Evolutionary conservation across 257 asterid genomes (phyloP).

Genomic region (Primulina eburnea): DNA sequence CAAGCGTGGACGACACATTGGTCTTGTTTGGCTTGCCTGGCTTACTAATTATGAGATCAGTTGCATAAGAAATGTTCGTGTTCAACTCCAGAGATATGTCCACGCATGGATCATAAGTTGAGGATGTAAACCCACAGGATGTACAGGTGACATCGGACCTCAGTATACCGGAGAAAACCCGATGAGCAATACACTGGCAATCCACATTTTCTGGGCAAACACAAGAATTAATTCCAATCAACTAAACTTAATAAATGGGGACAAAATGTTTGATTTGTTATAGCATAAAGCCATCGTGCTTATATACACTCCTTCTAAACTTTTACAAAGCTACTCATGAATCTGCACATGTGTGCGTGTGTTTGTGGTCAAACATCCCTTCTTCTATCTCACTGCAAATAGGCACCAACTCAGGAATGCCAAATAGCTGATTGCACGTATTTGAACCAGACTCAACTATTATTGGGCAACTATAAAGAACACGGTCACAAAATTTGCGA

Average conservation of each 20-base stretch:
- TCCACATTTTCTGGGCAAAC: conserved; percentile 50
- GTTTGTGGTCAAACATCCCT: neutral
- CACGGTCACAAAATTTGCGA: conserved; percentile 5
- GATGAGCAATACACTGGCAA: conserved; percentile 67
- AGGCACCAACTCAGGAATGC: conserved; percentile 10
- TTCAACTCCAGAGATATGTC: conserved; percentile 68
- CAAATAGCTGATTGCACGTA: conserved; percentile 10
- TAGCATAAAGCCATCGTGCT: too few relatives aligned
- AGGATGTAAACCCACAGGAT: conserved; percentile 67
- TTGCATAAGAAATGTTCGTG: conserved; percentile 21
- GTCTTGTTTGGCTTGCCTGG: conserved; percentile 42
- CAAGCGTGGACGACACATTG: conserved; percentile 37
- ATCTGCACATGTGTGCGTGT: neutral
- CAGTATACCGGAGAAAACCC: conserved; percentile 59
- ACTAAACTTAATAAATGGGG: conserved; percentile 8
- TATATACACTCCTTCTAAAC: neutral
- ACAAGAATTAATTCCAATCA: conserved; percentile 24
- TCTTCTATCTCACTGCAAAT: neutral
- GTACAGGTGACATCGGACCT: conserved; percentile 76
- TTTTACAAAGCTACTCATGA: neutral
- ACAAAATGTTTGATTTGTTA: conserved; percentile 4
- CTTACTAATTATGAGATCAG: conserved; percentile 29
- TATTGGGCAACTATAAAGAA: neutral
- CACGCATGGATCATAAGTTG: conserved; percentile 71
- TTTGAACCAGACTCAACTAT: conserved; percentile 4